A percentile compares a stretch with the other conserved stretches of the same genome.
phyloP scores from a whole-genome alignment of 352 stramenopile genomes.

The Phytophthora ohioensis region DNA sequence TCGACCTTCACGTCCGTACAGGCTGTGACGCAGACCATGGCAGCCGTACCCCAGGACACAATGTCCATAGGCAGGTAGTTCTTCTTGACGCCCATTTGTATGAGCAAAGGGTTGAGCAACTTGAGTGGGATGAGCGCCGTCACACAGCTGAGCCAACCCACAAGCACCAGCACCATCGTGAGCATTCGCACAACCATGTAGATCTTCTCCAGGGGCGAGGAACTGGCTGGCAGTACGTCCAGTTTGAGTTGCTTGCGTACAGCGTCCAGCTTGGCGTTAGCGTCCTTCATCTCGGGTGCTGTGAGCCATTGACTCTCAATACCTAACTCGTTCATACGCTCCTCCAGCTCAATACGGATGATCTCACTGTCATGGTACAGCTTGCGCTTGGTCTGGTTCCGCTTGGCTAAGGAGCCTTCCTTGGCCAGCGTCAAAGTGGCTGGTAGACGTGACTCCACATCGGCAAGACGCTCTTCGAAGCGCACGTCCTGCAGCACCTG shows the following conservation, averaged over 20 bases:
- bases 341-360: conserved; percentile 81
- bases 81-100: conserved; percentile 67
- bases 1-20: conserved; percentile 61
- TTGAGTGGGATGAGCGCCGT: conserved; percentile 75
- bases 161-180: conserved; percentile 73
- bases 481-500: conserved; percentile 67
- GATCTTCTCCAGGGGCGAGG: conserved; percentile 57
- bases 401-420: conserved; percentile 63
- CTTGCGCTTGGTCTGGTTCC: conserved; percentile 75
- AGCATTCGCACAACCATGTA: conserved; percentile 77
- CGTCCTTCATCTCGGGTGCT: conserved; percentile 54
- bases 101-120: conserved; percentile 60
- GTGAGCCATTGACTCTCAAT: conserved; percentile 68
- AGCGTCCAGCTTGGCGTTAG: conserved; percentile 65
- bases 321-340: conserved; percentile 72
- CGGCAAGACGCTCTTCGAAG: conserved; percentile 65
- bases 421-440: conserved; percentile 50
- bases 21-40: conserved; percentile 62
- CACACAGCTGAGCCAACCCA: conserved; percentile 80
- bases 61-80: conserved; percentile 86
- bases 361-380: conserved; percentile 80
- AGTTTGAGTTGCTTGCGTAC: conserved; percentile 73
- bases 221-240: conserved; percentile 55
- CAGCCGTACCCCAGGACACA: conserved; percentile 60
- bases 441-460: conserved; percentile 60